These are phyloP conservation scores for Torulaspora maleeae DNA, from an alignment of 805 yeast species.

Conservation along the genomic window DNA sequence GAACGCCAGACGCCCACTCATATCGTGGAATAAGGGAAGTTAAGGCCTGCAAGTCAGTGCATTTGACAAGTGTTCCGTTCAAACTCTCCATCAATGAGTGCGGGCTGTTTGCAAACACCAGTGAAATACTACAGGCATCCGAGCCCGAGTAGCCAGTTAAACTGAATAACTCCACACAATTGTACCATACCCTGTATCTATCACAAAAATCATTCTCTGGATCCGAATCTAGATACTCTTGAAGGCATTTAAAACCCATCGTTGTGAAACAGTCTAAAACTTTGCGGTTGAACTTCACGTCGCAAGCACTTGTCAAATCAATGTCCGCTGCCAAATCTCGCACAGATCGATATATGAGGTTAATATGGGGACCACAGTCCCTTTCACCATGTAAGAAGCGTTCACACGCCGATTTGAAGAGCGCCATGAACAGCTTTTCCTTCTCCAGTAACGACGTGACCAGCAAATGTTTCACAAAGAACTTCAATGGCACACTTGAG, in stretches of 20 bases:
- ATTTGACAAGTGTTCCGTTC: not conserved
- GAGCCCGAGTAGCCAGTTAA: not conserved
- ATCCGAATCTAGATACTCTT: conserved; percentile 1
- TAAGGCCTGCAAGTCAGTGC: conserved; percentile 1
- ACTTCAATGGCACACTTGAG: not conserved
- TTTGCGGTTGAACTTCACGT: not conserved
- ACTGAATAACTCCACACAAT: not conserved
- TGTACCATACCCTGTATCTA: conserved; percentile 6
- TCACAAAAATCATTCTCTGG: conserved; percentile 2
- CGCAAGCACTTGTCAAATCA: not conserved
- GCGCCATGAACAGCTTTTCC: not conserved
- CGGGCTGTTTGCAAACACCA: conserved; percentile 3
- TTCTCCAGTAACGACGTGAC: not conserved
- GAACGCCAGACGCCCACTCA: not conserved
- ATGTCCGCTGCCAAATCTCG: not conserved
- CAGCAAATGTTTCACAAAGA: conserved; percentile 1
- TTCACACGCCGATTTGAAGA: conserved; percentile 4
- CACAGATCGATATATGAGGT: conserved; percentile 2
- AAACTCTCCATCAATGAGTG: conserved; percentile 4
- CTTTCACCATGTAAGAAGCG: not conserved
- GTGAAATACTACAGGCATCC: not conserved
- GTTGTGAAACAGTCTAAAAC: not conserved
- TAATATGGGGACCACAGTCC: conserved; percentile 3
- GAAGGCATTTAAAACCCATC: not conserved
- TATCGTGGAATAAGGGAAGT: not conserved